phyloP scores from a whole-genome alignment of 306 rosid genomes.

The Cicer judaicum region DNA sequence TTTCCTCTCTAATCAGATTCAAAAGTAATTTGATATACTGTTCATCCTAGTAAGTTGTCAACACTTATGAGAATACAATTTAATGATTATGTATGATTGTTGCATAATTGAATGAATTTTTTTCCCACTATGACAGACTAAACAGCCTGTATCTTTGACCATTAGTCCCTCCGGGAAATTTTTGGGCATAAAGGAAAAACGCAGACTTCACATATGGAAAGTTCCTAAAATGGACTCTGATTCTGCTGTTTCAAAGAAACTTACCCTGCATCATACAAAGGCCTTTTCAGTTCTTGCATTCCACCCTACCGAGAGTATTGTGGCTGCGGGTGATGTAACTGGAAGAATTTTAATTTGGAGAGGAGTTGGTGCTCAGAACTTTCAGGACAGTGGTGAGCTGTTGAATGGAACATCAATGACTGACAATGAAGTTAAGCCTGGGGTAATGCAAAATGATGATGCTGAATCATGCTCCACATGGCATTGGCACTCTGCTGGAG shows the following conservation, averaged over 20 bases:
- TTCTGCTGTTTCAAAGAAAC: slow-evolving; percentile 54
- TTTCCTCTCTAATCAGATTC: background rate
- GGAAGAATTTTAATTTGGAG: slow-evolving; percentile 92
- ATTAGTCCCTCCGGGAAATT: slow-evolving; percentile 72
- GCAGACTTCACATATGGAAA: slow-evolving; percentile 78
- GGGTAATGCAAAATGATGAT: slow-evolving; percentile 81
- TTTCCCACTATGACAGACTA: slow-evolving; percentile 64
- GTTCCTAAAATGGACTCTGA: slow-evolving; percentile 60
- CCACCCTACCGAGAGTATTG: slow-evolving; percentile 77
- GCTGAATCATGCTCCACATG: slow-evolving; percentile 84
- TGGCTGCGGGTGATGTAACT: slow-evolving; percentile 89
- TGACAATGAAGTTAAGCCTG: slow-evolving; percentile 64
- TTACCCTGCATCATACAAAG: slow-evolving; percentile 84
- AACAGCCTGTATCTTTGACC: slow-evolving; percentile 61
- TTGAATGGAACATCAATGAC: slow-evolving; percentile 43
- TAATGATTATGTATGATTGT: slow-evolving; percentile 22
- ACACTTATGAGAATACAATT: slow-evolving; percentile 4
- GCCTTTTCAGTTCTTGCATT: slow-evolving; percentile 65
- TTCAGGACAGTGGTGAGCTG: slow-evolving; percentile 43
- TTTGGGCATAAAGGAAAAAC: slow-evolving; percentile 71
- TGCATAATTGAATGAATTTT: slow-evolving; percentile 40
- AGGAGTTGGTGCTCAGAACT: slow-evolving; percentile 66
- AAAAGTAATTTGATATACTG: slow-evolving; percentile 1
- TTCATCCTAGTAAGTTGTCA: slow-evolving; percentile 18
- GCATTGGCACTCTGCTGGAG: slow-evolving; percentile 91